Percentiles rank a stretch among this genome's conserved stretches.
Conservation (phyloP, 345 rosid species). For the Hibiscus mutabilis region DNA sequence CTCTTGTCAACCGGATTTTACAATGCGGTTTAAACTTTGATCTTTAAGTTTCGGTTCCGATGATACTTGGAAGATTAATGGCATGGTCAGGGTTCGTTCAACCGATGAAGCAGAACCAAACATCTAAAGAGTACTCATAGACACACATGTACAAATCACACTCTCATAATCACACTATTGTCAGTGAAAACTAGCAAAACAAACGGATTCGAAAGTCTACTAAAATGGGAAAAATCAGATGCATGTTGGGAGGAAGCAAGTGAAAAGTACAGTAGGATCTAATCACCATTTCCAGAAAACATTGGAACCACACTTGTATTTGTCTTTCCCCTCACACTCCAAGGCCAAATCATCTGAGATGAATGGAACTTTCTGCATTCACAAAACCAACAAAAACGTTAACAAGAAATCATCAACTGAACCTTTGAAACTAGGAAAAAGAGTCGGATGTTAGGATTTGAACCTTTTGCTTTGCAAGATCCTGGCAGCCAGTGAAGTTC, state of each 20-base stretch:
- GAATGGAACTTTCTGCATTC: conserved; percentile 89
- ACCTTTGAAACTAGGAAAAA: neutral
- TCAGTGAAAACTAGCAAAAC: neutral
- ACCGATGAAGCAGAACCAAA: neutral
- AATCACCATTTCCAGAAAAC: conserved; percentile 99
- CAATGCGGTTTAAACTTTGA: neutral
- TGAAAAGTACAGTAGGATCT: conserved; percentile 13
- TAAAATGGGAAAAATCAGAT: conserved; percentile 22
- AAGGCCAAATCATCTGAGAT: conserved; percentile 67
- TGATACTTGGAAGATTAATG: neutral
- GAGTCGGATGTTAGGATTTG: neutral
- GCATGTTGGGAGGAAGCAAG: conserved; percentile 22
- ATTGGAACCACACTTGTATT: conserved; percentile 95
- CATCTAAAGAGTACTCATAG: neutral
- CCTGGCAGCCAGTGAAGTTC: conserved; percentile 98
- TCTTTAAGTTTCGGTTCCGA: neutral
- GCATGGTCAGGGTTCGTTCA: neutral
- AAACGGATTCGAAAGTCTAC: conserved; percentile 11
- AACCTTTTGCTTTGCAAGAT: conserved; percentile 98
- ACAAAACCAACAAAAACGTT: neutral
- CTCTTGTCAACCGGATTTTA: neutral
- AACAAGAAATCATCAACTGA: neutral
- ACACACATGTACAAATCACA: neutral
- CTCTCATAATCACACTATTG: no score
- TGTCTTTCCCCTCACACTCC: conserved; percentile 97